A percentile compares a stretch with the other conserved stretches of the same genome.
Conservation (phyloP, 2,329 filamentous ascomycete genomes). For the Ophiostoma piceae region DNA sequence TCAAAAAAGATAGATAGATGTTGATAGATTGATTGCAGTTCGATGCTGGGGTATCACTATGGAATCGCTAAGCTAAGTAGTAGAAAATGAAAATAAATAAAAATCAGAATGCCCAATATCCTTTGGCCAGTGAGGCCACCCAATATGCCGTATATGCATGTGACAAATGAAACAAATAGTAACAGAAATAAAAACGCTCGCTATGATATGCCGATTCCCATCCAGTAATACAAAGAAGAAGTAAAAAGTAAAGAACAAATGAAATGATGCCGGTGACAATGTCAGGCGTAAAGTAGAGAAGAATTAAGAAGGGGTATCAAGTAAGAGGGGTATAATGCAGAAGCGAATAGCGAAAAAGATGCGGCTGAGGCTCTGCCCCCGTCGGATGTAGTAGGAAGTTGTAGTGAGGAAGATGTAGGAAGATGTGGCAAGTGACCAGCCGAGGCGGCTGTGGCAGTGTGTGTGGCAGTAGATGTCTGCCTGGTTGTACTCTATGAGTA, state of each 20-base stretch:
- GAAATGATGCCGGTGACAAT: neutral
- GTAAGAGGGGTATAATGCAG: constrained; percentile 15
- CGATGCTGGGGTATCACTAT: constrained; percentile 17
- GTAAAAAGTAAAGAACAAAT: constrained; percentile 4
- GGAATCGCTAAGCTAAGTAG: constrained; percentile 16
- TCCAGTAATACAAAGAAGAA: neutral
- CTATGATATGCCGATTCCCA: constrained; percentile 1
- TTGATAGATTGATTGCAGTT: constrained; percentile 1
- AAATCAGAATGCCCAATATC: constrained; percentile 9
- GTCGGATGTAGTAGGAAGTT: neutral
- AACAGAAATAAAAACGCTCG: neutral
- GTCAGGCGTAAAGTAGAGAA: neutral
- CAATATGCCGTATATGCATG: constrained; percentile 18
- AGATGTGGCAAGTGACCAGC: neutral
- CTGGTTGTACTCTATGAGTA: neutral
- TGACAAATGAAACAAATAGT: neutral
- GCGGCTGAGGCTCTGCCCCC: constrained; percentile 13
- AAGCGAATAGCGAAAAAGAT: constrained; percentile 15
- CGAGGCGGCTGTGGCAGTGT: neutral
- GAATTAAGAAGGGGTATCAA: constrained; percentile 11
- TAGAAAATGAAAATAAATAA: neutral
- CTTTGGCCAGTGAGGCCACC: constrained; percentile 16
- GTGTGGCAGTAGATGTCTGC: neutral
- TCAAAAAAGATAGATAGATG: neutral
- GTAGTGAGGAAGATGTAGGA: constrained; percentile 1